Percentiles rank a stretch among this genome's conserved stretches.
Evolutionary conservation across 306 rosid genomes (phyloP).

Genomic region (Glycyrrhiza uralensis): DNA sequence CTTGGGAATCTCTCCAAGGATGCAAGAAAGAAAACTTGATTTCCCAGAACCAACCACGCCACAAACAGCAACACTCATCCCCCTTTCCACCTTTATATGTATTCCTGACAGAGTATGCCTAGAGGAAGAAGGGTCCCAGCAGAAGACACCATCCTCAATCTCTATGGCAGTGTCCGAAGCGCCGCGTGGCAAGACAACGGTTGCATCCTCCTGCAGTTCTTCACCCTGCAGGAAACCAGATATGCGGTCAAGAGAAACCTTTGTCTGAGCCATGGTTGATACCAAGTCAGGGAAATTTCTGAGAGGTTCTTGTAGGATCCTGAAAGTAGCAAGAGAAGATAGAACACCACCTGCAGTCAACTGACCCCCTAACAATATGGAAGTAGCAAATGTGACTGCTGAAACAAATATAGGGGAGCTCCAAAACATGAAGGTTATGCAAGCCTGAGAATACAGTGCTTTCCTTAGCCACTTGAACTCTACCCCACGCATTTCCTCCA

Average conservation of each 20-base stretch:
- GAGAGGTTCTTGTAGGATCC: slow-evolving; percentile 98
- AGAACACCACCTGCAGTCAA: slow-evolving; percentile 96
- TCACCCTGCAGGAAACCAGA: slow-evolving; percentile 87
- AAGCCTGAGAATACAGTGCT: slow-evolving; percentile 98
- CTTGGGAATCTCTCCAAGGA: slow-evolving; percentile 95
- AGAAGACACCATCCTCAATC: slow-evolving; percentile 70
- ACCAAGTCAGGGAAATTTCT: slow-evolving; percentile 98
- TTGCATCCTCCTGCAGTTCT: slow-evolving; percentile 92
- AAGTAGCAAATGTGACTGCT: slow-evolving; percentile 85
- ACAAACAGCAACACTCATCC: slow-evolving; percentile 96
- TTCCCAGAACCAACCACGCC: slow-evolving; percentile 97
- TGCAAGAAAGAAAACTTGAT: slow-evolving; percentile 93
- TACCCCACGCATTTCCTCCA: slow-evolving; percentile 93
- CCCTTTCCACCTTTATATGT: slow-evolving; percentile 67
- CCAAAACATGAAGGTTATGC: slow-evolving; percentile 97
- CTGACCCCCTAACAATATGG: slow-evolving; percentile 75
- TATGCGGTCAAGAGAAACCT: slow-evolving; percentile 94
- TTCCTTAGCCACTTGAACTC: slow-evolving; percentile 93
- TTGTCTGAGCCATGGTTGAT: slow-evolving; percentile 99
- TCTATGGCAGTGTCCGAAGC: slow-evolving; percentile 62
- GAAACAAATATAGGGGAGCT: slow-evolving; percentile 99
- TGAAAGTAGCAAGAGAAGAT: slow-evolving; percentile 97
- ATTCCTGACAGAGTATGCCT: slow-evolving; percentile 82
- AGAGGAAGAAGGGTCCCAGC: slow-evolving; percentile 80
- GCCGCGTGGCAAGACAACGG: slow-evolving; percentile 71